These are phyloP conservation scores for Flaveria ramosissima DNA, from an alignment of 129 eudicot genomes.

Conservation along the genomic window DNA sequence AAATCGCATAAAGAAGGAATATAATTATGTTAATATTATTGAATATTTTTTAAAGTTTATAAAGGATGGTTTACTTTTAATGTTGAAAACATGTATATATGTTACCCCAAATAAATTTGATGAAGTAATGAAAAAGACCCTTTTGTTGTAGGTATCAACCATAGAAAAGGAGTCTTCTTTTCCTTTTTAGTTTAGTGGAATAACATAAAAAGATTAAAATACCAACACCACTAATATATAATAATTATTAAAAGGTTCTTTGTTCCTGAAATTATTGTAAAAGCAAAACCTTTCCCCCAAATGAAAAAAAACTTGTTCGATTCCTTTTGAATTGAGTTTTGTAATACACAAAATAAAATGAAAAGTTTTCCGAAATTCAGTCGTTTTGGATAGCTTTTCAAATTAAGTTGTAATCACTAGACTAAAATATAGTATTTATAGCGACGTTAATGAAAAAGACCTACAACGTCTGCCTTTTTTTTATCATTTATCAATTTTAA, in stretches of 20 bases:
- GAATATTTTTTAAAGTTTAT: background rate
- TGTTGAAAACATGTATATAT: background rate
- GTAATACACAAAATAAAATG: background rate
- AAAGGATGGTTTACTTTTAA: background rate
- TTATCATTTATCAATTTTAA: background rate
- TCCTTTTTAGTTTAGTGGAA: slow-evolving; percentile 33
- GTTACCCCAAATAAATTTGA: background rate
- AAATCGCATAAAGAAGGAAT: background rate
- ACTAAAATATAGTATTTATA: background rate
- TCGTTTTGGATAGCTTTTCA: background rate
- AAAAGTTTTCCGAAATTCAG: background rate
- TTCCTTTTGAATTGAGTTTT: slow-evolving; percentile 20
- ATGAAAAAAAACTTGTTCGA: background rate
- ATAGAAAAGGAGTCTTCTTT: background rate
- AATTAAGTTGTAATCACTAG: background rate
- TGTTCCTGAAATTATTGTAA: slow-evolving; percentile 39
- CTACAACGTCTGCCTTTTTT: background rate
- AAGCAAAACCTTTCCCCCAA: slow-evolving; percentile 23
- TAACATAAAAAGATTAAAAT: slow-evolving; percentile 20
- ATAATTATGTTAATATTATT: background rate
- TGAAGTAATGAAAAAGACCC: background rate
- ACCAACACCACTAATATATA: slow-evolving; percentile 27
- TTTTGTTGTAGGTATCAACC: slow-evolving; percentile 16
- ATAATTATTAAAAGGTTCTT: slow-evolving; percentile 24
- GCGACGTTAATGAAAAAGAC: slow-evolving; percentile 12